Conservation (phyloP, 371 early-diverging fungal species). For the Apophysomyces variabilis region DNA sequence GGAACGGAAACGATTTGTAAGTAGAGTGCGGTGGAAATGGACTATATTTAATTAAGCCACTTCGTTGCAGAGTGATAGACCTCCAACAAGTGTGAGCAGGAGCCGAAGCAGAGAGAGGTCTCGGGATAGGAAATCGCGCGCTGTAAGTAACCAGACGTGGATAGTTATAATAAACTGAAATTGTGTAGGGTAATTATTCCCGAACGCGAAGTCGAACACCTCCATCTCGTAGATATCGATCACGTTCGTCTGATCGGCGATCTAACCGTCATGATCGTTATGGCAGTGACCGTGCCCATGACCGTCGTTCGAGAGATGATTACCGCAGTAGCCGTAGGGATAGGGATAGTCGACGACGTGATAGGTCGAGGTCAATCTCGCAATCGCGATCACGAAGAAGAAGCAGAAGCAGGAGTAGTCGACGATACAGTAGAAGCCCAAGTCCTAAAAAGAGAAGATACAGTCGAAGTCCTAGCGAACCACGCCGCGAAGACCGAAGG, state of each 20-base stretch:
- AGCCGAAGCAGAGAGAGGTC: slow-evolving; percentile 20
- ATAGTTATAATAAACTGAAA: too few relatives aligned
- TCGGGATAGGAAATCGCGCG: slow-evolving; percentile 20
- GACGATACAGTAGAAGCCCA: slow-evolving; percentile 11
- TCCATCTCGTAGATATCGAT: slow-evolving; percentile 4
- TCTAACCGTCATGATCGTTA: slow-evolving; percentile 21
- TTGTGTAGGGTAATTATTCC: background rate
- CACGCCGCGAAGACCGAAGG: slow-evolving; percentile 6
- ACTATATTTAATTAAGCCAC: background rate
- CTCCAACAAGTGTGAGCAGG: background rate
- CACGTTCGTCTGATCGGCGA: slow-evolving; percentile 5
- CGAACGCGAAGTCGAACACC: slow-evolving; percentile 11
- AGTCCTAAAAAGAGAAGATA: slow-evolving; percentile 13
- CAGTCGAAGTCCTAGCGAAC: slow-evolving; percentile 7
- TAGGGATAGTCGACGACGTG: slow-evolving; percentile 15
- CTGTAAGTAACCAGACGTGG: slow-evolving; percentile 17
- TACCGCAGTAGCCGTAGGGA: slow-evolving; percentile 19
- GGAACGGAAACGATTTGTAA: slow-evolving; percentile 11
- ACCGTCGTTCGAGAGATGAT: slow-evolving; percentile 26
- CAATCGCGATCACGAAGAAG: slow-evolving; percentile 16
- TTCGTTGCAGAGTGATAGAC: slow-evolving; percentile 2
- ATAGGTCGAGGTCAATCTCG: slow-evolving; percentile 6
- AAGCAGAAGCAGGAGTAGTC: slow-evolving; percentile 10
- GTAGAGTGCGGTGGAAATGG: background rate
- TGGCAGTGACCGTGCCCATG: background rate